phyloP scores from a whole-genome alignment of 2,329 filamentous ascomycete species.

The Phaeosphaeria sp. region DNA sequence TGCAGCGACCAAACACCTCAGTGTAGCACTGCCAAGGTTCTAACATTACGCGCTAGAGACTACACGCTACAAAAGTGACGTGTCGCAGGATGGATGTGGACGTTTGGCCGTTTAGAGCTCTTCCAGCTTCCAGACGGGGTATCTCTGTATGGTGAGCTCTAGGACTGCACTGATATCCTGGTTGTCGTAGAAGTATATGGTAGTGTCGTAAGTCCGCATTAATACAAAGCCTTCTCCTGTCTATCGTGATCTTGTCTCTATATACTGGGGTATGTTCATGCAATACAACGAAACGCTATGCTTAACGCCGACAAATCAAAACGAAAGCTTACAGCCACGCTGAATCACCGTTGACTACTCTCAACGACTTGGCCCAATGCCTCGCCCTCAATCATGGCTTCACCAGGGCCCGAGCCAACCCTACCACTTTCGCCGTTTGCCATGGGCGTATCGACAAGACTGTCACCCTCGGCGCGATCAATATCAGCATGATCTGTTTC shows the following conservation, averaged over 20 bases:
- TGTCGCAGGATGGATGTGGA: too few relatives aligned
- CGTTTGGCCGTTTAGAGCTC: too few relatives aligned
- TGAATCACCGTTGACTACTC: conserved; percentile 9
- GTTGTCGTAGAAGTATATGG: too few relatives aligned
- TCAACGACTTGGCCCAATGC: conserved; percentile 42
- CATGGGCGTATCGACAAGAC: conserved; percentile 9
- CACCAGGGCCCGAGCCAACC: conserved; percentile 25
- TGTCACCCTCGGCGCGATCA: conserved; percentile 8
- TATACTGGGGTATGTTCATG: conserved; percentile 1
- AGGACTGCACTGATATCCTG: too few relatives aligned
- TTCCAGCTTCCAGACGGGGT: too few relatives aligned
- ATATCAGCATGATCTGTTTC: conserved; percentile 1
- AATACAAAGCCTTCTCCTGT: background rate
- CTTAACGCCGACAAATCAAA: background rate
- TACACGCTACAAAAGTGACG: too few relatives aligned
- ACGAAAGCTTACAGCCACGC: background rate
- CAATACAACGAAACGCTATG: background rate
- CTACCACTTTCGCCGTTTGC: conserved; percentile 8
- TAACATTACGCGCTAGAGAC: too few relatives aligned
- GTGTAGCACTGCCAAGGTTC: too few relatives aligned
- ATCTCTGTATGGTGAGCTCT: too few relatives aligned
- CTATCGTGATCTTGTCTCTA: conserved; percentile 5
- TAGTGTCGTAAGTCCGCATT: background rate
- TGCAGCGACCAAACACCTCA: too few relatives aligned
- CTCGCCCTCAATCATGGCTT: conserved; percentile 45